Percentiles rank a stretch among this genome's conserved stretches.
Evolutionary conservation across 2,329 filamentous ascomycete species (phyloP).

Genomic region (Hypomyces rosellus): DNA sequence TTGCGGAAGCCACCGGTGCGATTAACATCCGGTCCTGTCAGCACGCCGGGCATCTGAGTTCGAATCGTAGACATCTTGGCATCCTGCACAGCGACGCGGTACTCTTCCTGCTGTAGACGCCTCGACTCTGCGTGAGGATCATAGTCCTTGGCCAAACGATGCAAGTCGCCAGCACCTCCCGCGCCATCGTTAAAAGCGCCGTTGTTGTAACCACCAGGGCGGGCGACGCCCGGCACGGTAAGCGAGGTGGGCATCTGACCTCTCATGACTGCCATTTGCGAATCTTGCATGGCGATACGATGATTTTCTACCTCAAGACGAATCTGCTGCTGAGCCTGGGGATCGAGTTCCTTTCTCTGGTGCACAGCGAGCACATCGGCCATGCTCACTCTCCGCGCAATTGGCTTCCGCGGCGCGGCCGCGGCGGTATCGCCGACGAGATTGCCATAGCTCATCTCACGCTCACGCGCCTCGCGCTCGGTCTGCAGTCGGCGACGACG

Average conservation of each 20-base stretch:
- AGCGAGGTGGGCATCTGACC: conserved; percentile 43
- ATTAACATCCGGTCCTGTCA: conserved; percentile 25
- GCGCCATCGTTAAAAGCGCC: conserved; percentile 48
- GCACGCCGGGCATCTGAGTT: conserved; percentile 40
- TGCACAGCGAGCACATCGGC: conserved; percentile 51
- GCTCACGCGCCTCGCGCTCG: conserved; percentile 57
- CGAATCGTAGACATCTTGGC: conserved; percentile 43
- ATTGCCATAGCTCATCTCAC: conserved; percentile 41
- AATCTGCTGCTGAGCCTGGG: conserved; percentile 34
- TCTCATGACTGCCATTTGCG: conserved; percentile 42
- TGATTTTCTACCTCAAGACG: conserved; percentile 35
- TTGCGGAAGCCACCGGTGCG: conserved; percentile 41
- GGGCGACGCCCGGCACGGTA: conserved; percentile 22
- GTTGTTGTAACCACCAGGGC: conserved; percentile 41
- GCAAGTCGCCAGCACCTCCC: conserved; percentile 27
- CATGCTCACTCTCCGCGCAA: conserved; percentile 42
- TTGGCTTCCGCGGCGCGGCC: conserved; percentile 12
- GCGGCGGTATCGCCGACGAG: conserved; percentile 14
- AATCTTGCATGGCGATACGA: conserved; percentile 36
- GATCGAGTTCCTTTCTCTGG: conserved; percentile 31
- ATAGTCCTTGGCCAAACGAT: conserved; percentile 20
- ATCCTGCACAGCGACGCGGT: conserved; percentile 36
- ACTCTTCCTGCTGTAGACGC: conserved; percentile 35
- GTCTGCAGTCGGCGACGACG: conserved; percentile 67
- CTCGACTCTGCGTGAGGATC: conserved; percentile 32